Evolutionary conservation across 202 grass and related monocot species (phyloP).

Genomic region (Tripidium arundinaceum): DNA sequence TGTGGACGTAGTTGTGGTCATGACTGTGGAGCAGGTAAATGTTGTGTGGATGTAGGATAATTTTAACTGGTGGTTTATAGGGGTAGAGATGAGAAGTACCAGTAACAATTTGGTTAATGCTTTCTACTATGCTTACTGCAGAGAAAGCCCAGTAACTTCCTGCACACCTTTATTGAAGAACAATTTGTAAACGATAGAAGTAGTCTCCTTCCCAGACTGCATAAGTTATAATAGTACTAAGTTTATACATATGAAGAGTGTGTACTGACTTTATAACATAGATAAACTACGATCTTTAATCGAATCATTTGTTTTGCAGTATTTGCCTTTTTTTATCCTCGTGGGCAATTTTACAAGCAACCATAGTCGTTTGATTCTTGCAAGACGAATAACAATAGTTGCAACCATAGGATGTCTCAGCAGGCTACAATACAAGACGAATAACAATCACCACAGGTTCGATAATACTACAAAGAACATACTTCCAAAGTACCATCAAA

Average conservation of each 20-base stretch:
- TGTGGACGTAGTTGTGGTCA: no score
- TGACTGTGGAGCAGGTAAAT: no score
- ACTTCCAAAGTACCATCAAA: background rate
- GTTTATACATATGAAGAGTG: background rate
- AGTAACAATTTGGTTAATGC: slow-evolving; percentile 77
- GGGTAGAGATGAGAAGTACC: no score
- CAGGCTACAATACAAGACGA: background rate
- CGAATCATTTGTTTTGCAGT: background rate
- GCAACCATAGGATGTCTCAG: background rate
- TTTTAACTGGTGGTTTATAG: no score
- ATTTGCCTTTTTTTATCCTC: background rate
- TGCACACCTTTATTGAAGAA: slow-evolving; percentile 22
- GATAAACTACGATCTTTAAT: background rate
- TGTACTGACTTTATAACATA: background rate
- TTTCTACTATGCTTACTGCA: slow-evolving; percentile 64
- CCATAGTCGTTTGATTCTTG: background rate
- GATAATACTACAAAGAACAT: background rate
- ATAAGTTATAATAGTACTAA: background rate
- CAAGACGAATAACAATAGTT: background rate
- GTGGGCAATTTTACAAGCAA: no score
- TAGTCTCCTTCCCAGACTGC: background rate
- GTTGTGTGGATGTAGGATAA: no score
- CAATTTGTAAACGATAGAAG: background rate
- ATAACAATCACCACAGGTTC: background rate
- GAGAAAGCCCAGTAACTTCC: slow-evolving; percentile 92